Percentiles rank a stretch among this genome's conserved stretches.
These are phyloP conservation scores for Aspergillus fischeri DNA, from an alignment of 2,329 filamentous ascomycete genomes.

Conservation along the genomic window DNA sequence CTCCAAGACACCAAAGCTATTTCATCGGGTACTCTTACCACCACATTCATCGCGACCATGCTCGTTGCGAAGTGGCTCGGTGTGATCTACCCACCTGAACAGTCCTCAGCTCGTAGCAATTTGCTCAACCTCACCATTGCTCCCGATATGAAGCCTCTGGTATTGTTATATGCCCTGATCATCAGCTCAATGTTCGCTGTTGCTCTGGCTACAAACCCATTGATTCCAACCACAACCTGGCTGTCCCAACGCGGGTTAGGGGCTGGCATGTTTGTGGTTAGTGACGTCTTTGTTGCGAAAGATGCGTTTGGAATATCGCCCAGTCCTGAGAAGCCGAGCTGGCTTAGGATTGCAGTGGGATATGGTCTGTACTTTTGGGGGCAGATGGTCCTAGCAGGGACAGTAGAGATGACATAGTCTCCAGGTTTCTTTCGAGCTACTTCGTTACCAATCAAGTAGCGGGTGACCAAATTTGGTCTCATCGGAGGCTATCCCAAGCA, in stretches of 20 bases:
- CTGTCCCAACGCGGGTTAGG: conserved; percentile 22
- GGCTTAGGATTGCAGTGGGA: conserved; percentile 13
- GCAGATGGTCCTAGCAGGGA: conserved; percentile 24
- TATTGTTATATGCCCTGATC: conserved; percentile 22
- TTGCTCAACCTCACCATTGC: conserved; percentile 20
- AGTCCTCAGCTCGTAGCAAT: conserved; percentile 13
- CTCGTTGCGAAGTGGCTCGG: conserved; percentile 20
- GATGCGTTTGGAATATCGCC: conserved; percentile 23
- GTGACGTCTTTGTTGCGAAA: conserved; percentile 29
- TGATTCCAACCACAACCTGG: conserved; percentile 2
- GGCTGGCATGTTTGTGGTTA: conserved; percentile 28
- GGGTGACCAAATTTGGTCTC: not conserved
- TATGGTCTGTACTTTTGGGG: conserved; percentile 28
- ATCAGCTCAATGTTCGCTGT: conserved; percentile 26
- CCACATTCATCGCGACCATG: conserved; percentile 17
- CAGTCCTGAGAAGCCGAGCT: conserved; percentile 8
- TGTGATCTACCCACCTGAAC: conserved; percentile 20
- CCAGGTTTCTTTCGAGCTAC: not conserved
- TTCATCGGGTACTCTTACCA: conserved; percentile 12
- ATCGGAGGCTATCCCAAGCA: not conserved
- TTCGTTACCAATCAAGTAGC: not conserved
- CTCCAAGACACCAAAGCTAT: conserved; percentile 10
- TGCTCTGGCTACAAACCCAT: conserved; percentile 16
- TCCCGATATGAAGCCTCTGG: conserved; percentile 23
- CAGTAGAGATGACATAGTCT: not conserved